Percentiles rank a stretch among this genome's conserved stretches.
These are phyloP conservation scores for Nidularia sp. DNA, from an alignment of 768 basidiomycete genomes.

Conservation along the genomic window DNA sequence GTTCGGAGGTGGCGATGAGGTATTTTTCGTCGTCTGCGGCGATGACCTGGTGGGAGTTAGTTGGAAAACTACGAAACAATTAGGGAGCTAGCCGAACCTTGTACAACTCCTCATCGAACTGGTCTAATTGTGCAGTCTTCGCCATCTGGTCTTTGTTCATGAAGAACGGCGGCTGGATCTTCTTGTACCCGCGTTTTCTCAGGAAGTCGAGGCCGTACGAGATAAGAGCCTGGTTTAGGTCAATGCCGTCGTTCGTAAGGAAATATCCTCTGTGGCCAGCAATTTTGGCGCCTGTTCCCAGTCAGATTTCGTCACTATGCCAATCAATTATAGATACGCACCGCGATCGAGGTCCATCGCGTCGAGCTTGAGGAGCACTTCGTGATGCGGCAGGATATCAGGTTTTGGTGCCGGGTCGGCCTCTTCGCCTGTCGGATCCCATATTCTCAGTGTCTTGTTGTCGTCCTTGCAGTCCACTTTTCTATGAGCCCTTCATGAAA, in stretches of 20 bases:
- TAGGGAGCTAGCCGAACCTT: constrained; percentile 52
- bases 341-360: constrained; percentile 97
- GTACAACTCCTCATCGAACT: constrained; percentile 98
- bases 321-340: not conserved
- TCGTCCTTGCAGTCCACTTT: constrained; percentile 62
- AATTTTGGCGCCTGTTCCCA: constrained; percentile 56
- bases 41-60: constrained; percentile 52
- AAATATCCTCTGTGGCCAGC: constrained; percentile 96
- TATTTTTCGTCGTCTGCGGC: constrained; percentile 95
- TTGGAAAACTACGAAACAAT: not conserved
- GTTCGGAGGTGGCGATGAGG: constrained; percentile 97
- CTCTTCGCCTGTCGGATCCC: constrained; percentile 78
- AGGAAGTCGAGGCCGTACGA: constrained; percentile 94
- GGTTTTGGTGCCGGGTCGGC: constrained; percentile 67
- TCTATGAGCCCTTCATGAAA: too few relatives aligned
- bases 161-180: constrained; percentile 96
- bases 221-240: constrained; percentile 95
- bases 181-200: constrained; percentile 78
- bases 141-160: constrained; percentile 98
- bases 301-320: too few relatives aligned
- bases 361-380: constrained; percentile 89
- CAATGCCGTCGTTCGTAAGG: constrained; percentile 91
- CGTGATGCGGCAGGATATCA: constrained; percentile 94
- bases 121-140: constrained; percentile 95
- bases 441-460: constrained; percentile 75